These are phyloP conservation scores for Monilinia fructicola DNA, from an alignment of 2,329 filamentous ascomycete genomes.

Conservation along the genomic window DNA sequence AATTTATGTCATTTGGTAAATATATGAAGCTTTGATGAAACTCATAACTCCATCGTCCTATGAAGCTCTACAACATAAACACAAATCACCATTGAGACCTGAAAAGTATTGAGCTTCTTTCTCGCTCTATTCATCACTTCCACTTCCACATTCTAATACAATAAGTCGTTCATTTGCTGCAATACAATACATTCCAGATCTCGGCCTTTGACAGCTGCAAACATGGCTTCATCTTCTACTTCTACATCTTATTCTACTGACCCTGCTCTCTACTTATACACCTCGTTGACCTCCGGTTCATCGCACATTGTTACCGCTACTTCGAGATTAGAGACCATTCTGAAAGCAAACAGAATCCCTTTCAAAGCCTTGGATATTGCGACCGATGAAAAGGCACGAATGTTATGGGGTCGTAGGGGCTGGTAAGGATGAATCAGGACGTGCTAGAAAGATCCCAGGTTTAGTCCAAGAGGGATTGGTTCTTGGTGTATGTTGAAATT, in stretches of 20 bases:
- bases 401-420: conserved; percentile 85
- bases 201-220: conserved; percentile 16
- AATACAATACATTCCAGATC: conserved; percentile 10
- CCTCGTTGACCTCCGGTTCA: conserved; percentile 90
- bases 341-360: conserved; percentile 89
- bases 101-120: conserved; percentile 4
- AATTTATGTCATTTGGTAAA: conserved; percentile 4
- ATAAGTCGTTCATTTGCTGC: neutral
- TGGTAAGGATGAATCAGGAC: conserved; percentile 64
- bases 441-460: conserved; percentile 76
- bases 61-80: conserved; percentile 3
- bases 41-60: neutral
- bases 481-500: conserved; percentile 67
- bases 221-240: conserved; percentile 39
- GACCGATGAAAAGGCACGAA: conserved; percentile 82
- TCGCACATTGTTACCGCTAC: conserved; percentile 96
- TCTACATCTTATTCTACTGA: conserved; percentile 49
- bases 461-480: conserved; percentile 85
- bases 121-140: neutral
- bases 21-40: conserved; percentile 9
- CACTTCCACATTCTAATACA: neutral
- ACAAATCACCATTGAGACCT: neutral
- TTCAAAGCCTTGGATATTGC: conserved; percentile 92
- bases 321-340: conserved; percentile 90
- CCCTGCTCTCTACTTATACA: conserved; percentile 87